Conservation (phyloP, 495 filamentous ascomycete species). For the Penicillium ucsense region DNA sequence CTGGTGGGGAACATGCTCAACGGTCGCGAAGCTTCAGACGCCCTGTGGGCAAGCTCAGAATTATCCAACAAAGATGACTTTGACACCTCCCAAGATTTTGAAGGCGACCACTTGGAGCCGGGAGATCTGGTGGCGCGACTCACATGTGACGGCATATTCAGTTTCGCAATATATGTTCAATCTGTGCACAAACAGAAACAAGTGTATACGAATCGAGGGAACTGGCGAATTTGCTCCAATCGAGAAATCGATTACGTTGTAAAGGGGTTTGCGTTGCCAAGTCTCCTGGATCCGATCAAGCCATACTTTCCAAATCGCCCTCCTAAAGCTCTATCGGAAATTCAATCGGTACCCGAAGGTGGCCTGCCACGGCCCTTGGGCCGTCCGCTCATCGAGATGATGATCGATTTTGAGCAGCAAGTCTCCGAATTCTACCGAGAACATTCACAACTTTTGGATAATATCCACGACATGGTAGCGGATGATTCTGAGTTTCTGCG, state of each 20-base stretch:
- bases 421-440: conserved; percentile 28
- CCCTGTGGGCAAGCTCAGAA: conserved; percentile 17
- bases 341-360: conserved; percentile 31
- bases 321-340: conserved; percentile 29
- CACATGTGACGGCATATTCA: conserved; percentile 29
- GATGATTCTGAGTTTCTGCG: conserved; percentile 37
- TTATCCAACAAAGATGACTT: conserved; percentile 20
- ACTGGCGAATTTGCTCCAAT: conserved; percentile 52
- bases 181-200: conserved; percentile 52
- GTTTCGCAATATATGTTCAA: conserved; percentile 61
- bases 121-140: conserved; percentile 66
- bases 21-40: conserved; percentile 26
- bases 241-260: conserved; percentile 49
- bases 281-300: conserved; percentile 48
- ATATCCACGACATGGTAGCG: conserved; percentile 36
- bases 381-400: conserved; percentile 23
- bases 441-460: conserved; percentile 43
- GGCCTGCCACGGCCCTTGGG: conserved; percentile 33
- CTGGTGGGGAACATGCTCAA: conserved; percentile 32
- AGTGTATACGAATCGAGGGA: conserved; percentile 63
- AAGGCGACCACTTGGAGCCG: conserved; percentile 43
- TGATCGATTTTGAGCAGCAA: conserved; percentile 22
- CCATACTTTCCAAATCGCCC: conserved; percentile 49
- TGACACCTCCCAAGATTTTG: conserved; percentile 24
- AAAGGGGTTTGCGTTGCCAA: conserved; percentile 48